phyloP scores from a whole-genome alignment of 768 basidiomycete species.

The Favolaschia claudopus region DNA sequence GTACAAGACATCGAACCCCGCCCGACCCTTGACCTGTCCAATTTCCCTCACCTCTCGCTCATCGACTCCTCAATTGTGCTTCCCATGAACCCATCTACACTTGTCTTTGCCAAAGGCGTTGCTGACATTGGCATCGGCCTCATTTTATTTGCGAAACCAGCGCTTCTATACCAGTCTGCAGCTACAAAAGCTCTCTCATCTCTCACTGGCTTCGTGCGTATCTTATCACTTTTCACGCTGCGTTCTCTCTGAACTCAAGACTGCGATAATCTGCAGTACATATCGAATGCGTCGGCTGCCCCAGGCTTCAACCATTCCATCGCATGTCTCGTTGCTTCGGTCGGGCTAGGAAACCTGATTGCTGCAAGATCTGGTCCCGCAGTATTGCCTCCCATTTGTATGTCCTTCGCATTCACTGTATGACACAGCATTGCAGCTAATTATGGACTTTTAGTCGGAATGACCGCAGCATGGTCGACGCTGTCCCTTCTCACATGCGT shows the following conservation, averaged over 20 bases:
- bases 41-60: background rate
- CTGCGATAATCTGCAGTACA: conserved; percentile 33
- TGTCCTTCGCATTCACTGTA: conserved; percentile 13
- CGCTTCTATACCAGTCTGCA: conserved; percentile 37
- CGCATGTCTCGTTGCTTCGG: conserved; percentile 43
- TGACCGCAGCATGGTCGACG: conserved; percentile 37
- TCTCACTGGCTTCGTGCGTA: conserved; percentile 36
- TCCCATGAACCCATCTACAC: conserved; percentile 14
- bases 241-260: conserved; percentile 31
- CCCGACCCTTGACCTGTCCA: background rate
- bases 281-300: conserved; percentile 33
- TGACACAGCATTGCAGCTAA: background rate
- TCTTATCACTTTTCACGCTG: background rate
- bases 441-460: conserved; percentile 32
- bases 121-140: conserved; percentile 37
- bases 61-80: background rate
- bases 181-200: conserved; percentile 27
- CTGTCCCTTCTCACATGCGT: conserved; percentile 37
- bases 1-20: no score
- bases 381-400: conserved; percentile 35
- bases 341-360: conserved; percentile 40
- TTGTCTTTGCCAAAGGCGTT: conserved; percentile 36
- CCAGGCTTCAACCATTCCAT: conserved; percentile 46
- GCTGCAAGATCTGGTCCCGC: conserved; percentile 35
- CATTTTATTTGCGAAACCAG: conserved; percentile 34